phyloP scores from a whole-genome alignment of 192 early-diverging fungal species.

The Dissophora ornata region DNA sequence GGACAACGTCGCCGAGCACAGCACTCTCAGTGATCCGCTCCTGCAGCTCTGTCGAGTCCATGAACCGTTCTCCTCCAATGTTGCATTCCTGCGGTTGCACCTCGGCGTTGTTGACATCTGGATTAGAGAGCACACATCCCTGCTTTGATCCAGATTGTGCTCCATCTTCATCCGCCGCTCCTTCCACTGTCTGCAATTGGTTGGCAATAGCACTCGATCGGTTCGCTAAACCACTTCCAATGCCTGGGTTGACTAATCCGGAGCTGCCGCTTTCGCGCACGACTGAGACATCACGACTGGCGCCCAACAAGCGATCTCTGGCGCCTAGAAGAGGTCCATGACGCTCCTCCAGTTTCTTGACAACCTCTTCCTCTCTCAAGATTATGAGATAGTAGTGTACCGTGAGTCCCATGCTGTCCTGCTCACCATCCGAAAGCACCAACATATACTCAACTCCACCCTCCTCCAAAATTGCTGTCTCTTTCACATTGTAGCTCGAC shows the following conservation, averaged over 20 bases:
- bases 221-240: not conserved
- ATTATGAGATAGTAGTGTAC: slow-evolving; percentile 49
- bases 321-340: slow-evolving; percentile 43
- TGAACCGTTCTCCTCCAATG: slow-evolving; percentile 25
- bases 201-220: not conserved
- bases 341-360: slow-evolving; percentile 48
- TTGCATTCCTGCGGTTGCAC: slow-evolving; percentile 1
- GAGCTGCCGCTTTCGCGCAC: not conserved
- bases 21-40: slow-evolving; percentile 44
- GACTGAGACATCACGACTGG: slow-evolving; percentile 7
- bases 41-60: slow-evolving; percentile 44
- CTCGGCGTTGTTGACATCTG: not conserved
- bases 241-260: slow-evolving; percentile 1
- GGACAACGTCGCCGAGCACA: slow-evolving; percentile 49
- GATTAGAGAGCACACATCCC: not conserved
- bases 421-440: slow-evolving; percentile 39
- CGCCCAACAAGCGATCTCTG: slow-evolving; percentile 35
- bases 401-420: slow-evolving; percentile 35
- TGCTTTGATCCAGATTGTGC: not conserved
- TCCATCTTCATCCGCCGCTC: slow-evolving; percentile 2
- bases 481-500: slow-evolving; percentile 34
- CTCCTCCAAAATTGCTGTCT: slow-evolving; percentile 31
- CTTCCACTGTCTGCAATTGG: not conserved
- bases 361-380: slow-evolving; percentile 45
- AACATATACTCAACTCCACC: slow-evolving; percentile 48